Evolutionary conservation across 2,329 filamentous ascomycete genomes (phyloP), one percentile per base, ranked within the genome.

Genomic region (Colletotrichum gigasporum): DNA sequence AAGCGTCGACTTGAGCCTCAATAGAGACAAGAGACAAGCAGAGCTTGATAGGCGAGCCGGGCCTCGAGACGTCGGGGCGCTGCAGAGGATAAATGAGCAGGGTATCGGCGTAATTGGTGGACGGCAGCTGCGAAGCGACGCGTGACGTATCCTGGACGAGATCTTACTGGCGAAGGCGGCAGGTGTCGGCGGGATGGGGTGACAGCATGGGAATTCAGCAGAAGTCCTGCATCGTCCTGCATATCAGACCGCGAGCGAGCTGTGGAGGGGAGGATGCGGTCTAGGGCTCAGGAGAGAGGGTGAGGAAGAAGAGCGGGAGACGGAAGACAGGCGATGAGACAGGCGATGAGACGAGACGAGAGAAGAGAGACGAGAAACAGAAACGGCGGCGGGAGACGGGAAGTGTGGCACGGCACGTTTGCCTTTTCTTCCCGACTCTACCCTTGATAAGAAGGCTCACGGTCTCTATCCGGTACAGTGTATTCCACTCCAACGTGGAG

Each of bases 61-160:
- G 35, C 30, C 58, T 51, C 45, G 11, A 63, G 48, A 32, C 22
- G 20, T 63, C 44, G 50, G 58, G 58, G 51, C 16, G 18, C 24
- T 22, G 26, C 20, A 24, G 26, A 58, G 55, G 60, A 53, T 65
- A 57, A 63, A 65, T 45, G 58, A 39, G 12, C 52, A 51, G 47
- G 41, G n/a, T 34, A 35, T 26, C 24, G 20, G 44, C 51, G 42
- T 62, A 63, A 63, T 63, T 65, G 58, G 63, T 44, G 39, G 44
- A 24, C 16, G 47, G 51, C 30, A 57, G 62, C 52, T 65, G 52
- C 32, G 22, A 34, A 28, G 37, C 22, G 22, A 57, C 58, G 44
- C 63, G 63, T 65, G 63, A 65, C 45, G 58, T 63, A 51, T 47
- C 35, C 39, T 53, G 63, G 26, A n/a, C n/a, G 32, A 41, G 44